Evolutionary conservation across 202 grass and related monocot species (phyloP).

Genomic region (Setaria italica): DNA sequence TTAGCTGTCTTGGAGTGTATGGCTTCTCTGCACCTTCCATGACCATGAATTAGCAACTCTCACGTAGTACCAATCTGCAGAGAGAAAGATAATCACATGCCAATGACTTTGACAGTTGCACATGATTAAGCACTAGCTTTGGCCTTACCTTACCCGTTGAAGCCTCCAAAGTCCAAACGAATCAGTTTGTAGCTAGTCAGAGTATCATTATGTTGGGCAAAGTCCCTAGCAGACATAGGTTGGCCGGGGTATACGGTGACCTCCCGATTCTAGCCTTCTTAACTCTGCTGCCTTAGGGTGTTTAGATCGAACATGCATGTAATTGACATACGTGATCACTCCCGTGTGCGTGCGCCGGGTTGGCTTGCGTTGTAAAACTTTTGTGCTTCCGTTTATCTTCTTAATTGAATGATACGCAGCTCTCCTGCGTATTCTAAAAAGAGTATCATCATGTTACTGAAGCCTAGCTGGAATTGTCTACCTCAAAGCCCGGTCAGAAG

Average conservation of each 20-base stretch:
- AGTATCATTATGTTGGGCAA: neutral
- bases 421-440: too few relatives aligned
- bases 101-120: slow-evolving; percentile 15
- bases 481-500: slow-evolving; percentile 30
- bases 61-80: neutral
- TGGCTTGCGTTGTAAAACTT: too few relatives aligned
- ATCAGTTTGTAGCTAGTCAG: neutral
- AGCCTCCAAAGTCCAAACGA: slow-evolving; percentile 20
- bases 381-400: too few relatives aligned
- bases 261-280: too few relatives aligned
- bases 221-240: too few relatives aligned
- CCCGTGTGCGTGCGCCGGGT: too few relatives aligned
- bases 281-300: too few relatives aligned
- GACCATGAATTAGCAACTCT: neutral
- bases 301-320: too few relatives aligned
- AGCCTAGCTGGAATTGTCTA: slow-evolving; percentile 38
- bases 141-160: neutral
- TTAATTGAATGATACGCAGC: too few relatives aligned
- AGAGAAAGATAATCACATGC: slow-evolving; percentile 2
- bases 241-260: too few relatives aligned
- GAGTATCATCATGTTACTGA: neutral
- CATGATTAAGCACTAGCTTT: neutral
- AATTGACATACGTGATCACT: too few relatives aligned
- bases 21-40: slow-evolving; percentile 16
- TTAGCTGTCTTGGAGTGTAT: slow-evolving; percentile 33